Conservation (phyloP, 2,329 filamentous ascomycete species). For the Hypocrella siamensis region DNA sequence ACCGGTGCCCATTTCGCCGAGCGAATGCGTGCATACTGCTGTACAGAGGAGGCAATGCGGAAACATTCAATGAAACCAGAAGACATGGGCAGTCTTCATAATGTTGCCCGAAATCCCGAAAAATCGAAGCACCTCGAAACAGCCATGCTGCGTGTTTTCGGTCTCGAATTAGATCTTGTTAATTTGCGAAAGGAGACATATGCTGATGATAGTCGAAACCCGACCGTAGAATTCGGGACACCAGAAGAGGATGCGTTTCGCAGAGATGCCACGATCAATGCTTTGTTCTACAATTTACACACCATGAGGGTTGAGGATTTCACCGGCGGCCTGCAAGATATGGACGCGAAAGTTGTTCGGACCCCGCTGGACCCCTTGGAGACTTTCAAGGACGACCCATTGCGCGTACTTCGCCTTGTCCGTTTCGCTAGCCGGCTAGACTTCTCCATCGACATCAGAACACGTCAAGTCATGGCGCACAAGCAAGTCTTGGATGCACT, state of each 20-base stretch:
- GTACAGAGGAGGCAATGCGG: slow-evolving; percentile 9
- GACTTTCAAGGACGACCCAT: slow-evolving; percentile 87
- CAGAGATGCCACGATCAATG: slow-evolving; percentile 86
- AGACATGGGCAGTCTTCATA: slow-evolving; percentile 3
- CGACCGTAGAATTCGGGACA: slow-evolving; percentile 60
- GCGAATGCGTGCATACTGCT: slow-evolving; percentile 53
- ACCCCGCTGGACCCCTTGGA: slow-evolving; percentile 80
- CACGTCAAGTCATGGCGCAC: slow-evolving; percentile 61
- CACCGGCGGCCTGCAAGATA: slow-evolving; percentile 62
- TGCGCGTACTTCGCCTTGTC: slow-evolving; percentile 73
- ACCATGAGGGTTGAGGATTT: slow-evolving; percentile 72
- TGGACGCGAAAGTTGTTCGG: slow-evolving; percentile 56
- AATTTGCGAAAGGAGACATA: slow-evolving; percentile 90
- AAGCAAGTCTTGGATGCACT: slow-evolving; percentile 63
- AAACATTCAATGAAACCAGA: slow-evolving; percentile 3
- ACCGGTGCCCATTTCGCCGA: slow-evolving; percentile 64
- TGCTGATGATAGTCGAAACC: slow-evolving; percentile 39
- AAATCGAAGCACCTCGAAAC: slow-evolving; percentile 8
- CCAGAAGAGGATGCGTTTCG: slow-evolving; percentile 78
- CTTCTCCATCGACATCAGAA: slow-evolving; percentile 60
- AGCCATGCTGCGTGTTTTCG: slow-evolving; percentile 5
- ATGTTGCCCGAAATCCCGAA: slow-evolving; percentile 5
- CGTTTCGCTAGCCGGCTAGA: slow-evolving; percentile 76
- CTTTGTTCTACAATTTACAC: slow-evolving; percentile 88
- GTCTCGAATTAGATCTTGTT: slow-evolving; percentile 51